A percentile compares a stretch with the other conserved stretches of the same genome.
Evolutionary conservation across 2,329 filamentous ascomycete species (phyloP).

Genomic region (Zymoseptoria pseudotritici): DNA sequence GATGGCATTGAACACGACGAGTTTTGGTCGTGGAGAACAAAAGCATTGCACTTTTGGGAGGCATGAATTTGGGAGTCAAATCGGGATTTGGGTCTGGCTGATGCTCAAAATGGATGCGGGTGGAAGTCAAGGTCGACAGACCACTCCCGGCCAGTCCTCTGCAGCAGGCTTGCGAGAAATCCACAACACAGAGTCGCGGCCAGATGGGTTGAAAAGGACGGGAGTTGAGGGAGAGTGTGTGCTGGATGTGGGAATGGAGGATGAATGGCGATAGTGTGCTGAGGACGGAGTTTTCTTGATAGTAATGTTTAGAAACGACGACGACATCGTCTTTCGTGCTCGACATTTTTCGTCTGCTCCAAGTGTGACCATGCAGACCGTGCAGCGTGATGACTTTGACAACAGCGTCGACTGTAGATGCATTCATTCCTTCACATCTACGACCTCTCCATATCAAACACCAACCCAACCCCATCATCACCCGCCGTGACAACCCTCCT

Average conservation of each 20-base stretch:
- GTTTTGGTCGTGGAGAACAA: neutral
- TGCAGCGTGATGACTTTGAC: neutral
- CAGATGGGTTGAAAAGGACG: too few relatives aligned
- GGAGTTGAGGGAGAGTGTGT: too few relatives aligned
- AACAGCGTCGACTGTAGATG: neutral
- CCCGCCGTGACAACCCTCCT: slow-evolving; percentile 78
- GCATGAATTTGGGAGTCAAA: neutral
- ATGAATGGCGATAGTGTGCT: neutral
- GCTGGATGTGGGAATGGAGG: neutral
- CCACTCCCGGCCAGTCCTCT: neutral
- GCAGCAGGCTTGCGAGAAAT: too few relatives aligned
- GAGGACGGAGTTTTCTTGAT: neutral
- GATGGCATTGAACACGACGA: neutral
- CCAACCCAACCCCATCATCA: slow-evolving; percentile 67
- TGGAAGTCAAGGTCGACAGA: neutral
- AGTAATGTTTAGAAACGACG: neutral
- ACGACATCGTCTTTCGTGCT: neutral
- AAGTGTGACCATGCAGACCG: neutral
- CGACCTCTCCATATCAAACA: slow-evolving; percentile 41
- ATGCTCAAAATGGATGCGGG: neutral
- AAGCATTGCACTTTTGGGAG: neutral
- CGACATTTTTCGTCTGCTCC: neutral
- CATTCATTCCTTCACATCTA: neutral
- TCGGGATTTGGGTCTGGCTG: too few relatives aligned
- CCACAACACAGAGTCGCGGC: too few relatives aligned